Conservation (phyloP, 1,284 basidiomycete species). For the Malassezia caprae region DNA sequence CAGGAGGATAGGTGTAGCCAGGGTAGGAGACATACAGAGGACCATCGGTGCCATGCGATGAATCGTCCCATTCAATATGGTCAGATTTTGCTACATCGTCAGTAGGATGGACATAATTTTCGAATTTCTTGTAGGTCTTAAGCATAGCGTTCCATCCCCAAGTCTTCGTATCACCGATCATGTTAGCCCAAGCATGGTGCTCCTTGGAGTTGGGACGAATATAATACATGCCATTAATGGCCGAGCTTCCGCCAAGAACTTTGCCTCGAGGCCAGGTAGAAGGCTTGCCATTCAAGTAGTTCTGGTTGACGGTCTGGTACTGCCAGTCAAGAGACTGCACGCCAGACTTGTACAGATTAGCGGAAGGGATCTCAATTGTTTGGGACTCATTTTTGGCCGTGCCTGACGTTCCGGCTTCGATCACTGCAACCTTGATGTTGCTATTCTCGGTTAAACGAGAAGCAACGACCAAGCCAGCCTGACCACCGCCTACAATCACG, state of each 20-base stretch:
- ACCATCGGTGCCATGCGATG: constrained; percentile 52
- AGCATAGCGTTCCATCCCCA: constrained; percentile 33
- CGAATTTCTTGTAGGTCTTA: constrained; percentile 52
- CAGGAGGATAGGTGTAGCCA: constrained; percentile 20
- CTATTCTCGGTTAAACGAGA: constrained; percentile 31
- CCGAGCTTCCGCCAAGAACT: constrained; percentile 35
- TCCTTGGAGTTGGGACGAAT: constrained; percentile 24
- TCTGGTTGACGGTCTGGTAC: constrained; percentile 24
- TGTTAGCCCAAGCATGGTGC: constrained; percentile 25
- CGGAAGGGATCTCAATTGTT: constrained; percentile 15
- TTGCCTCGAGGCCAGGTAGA: constrained; percentile 14
- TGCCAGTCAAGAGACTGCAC: constrained; percentile 35
- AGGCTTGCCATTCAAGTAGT: constrained; percentile 17
- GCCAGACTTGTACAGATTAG: constrained; percentile 30
- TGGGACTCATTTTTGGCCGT: constrained; percentile 19
- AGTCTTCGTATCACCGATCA: constrained; percentile 19
- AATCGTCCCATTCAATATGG: constrained; percentile 35
- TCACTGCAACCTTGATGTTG: constrained; percentile 34
- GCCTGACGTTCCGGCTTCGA: constrained; percentile 53
- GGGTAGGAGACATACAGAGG: constrained; percentile 49
- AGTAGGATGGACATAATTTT: constrained; percentile 51
- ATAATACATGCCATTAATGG: constrained; percentile 40
- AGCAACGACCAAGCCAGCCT: constrained; percentile 49
- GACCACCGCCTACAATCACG: constrained; percentile 54
- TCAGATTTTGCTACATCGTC: constrained; percentile 20